Evolutionary conservation across 768 basidiomycete species (phyloP).

Genomic region (Glaciozyma martinii): DNA sequence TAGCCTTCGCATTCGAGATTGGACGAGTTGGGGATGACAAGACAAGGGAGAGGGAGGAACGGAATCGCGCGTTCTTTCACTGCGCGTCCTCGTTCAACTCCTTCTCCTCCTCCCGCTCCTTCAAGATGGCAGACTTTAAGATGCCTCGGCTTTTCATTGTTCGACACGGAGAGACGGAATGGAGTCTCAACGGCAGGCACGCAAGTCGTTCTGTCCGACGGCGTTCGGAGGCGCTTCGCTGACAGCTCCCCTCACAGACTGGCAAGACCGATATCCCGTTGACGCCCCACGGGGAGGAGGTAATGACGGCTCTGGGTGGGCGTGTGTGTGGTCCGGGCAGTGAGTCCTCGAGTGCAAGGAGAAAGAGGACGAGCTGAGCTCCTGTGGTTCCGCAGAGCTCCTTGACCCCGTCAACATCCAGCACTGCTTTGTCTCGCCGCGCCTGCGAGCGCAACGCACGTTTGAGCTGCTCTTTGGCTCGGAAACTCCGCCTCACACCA

Average conservation of each 20-base stretch:
- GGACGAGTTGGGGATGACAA: no score
- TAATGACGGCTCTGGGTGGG: slow-evolving; percentile 56
- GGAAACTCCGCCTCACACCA: slow-evolving; percentile 47
- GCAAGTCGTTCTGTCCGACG: slow-evolving; percentile 1
- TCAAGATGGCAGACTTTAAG: no score
- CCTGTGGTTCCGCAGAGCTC: slow-evolving; percentile 46
- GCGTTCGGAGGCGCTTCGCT: slow-evolving; percentile 12
- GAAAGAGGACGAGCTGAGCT: no score
- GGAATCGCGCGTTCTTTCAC: no score
- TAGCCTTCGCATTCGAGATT: no score
- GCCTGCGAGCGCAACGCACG: slow-evolving; percentile 72
- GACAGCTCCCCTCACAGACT: slow-evolving; percentile 50
- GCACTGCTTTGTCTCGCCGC: slow-evolving; percentile 73
- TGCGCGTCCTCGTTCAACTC: no score
- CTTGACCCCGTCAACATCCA: slow-evolving; percentile 72
- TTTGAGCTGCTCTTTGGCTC: slow-evolving; percentile 65
- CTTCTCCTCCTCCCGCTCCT: no score
- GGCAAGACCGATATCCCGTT: slow-evolving; percentile 81
- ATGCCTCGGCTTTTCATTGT: slow-evolving; percentile 68
- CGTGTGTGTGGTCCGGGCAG: slow-evolving; percentile 63
- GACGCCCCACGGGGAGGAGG: slow-evolving; percentile 62
- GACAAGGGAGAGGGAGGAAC: no score
- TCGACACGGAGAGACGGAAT: slow-evolving; percentile 84
- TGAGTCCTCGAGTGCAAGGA: neutral
- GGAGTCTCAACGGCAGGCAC: no score